phyloP scores from a whole-genome alignment of 768 basidiomycete genomes.

The Termitomyces sp. region DNA sequence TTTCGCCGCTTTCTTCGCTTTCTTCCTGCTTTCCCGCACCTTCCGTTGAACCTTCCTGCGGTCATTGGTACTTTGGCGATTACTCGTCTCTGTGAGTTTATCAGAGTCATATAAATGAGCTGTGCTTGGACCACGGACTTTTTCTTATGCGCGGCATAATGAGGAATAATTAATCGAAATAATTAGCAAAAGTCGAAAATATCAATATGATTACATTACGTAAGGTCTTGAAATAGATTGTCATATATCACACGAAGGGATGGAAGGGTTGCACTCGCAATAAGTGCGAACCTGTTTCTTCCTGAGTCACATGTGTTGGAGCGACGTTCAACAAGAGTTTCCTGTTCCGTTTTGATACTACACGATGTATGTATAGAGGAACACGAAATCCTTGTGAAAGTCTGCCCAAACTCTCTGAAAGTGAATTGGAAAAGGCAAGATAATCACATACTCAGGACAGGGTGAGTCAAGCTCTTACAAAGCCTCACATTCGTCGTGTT shows the following conservation, averaged over 20 bases:
- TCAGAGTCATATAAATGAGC: neutral
- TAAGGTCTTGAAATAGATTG: neutral
- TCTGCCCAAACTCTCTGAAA: neutral
- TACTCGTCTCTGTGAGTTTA: constrained; percentile 67
- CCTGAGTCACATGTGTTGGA: neutral
- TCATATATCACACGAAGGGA: no score
- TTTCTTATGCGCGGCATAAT: constrained; percentile 14
- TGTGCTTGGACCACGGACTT: constrained; percentile 6
- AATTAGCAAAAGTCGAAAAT: neutral
- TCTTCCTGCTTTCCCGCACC: constrained; percentile 69
- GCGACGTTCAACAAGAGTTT: neutral
- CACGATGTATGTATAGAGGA: neutral
- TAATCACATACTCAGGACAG: neutral
- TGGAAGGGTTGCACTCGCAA: no score
- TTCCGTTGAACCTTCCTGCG: constrained; percentile 72
- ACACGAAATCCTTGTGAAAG: neutral
- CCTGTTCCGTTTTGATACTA: neutral
- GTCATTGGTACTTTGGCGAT: constrained; percentile 66
- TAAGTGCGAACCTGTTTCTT: no score
- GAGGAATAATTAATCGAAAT: neutral
- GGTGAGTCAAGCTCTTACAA: neutral
- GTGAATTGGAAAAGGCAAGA: neutral
- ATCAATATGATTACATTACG: neutral
- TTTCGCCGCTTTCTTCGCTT: constrained; percentile 67
- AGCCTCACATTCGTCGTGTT: neutral